Evolutionary conservation across 1,139 yeast species (phyloP).

Genomic region (Pichia sp.): DNA sequence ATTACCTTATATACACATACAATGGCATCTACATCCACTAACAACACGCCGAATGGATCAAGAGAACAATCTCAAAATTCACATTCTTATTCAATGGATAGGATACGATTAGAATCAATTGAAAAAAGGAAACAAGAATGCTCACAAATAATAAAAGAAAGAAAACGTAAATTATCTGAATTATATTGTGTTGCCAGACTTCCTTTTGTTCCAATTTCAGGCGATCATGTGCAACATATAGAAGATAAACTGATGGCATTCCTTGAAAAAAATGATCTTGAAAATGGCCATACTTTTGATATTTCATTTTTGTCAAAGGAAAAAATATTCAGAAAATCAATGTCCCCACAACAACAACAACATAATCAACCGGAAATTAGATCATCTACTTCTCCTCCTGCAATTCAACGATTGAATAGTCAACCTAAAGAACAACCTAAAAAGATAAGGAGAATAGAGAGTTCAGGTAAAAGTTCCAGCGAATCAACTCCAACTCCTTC

Average conservation of each 20-base stretch:
- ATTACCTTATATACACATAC: neutral
- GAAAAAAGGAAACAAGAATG: slow-evolving; percentile 39
- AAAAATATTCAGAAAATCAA: slow-evolving; percentile 25
- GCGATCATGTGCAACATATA: slow-evolving; percentile 31
- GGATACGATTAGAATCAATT: slow-evolving; percentile 39
- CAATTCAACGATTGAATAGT: slow-evolving; percentile 5
- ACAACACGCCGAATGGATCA: neutral
- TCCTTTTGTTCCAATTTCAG: slow-evolving; percentile 38
- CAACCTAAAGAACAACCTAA: slow-evolving; percentile 8
- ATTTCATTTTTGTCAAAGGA: slow-evolving; percentile 29
- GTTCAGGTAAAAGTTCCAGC: neutral
- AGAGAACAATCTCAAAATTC: slow-evolving; percentile 5
- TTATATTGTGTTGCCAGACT: slow-evolving; percentile 47
- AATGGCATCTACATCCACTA: neutral
- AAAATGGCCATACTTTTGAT: slow-evolving; percentile 35
- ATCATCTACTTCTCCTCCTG: neutral
- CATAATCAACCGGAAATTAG: slow-evolving; percentile 8
- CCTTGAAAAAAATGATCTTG: slow-evolving; percentile 40
- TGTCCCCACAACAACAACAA: slow-evolving; percentile 21
- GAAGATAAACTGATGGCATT: slow-evolving; percentile 38
- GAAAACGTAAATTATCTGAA: slow-evolving; percentile 51
- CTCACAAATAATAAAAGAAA: slow-evolving; percentile 29
- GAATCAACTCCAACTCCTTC: neutral
- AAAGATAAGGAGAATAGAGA: slow-evolving; percentile 5
- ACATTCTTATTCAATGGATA: slow-evolving; percentile 33